Percentiles rank a stretch among this genome's conserved stretches.
These are phyloP conservation scores for Lithospermum erythrorhizon DNA, from an alignment of 257 asterid species.

Conservation along the genomic window DNA sequence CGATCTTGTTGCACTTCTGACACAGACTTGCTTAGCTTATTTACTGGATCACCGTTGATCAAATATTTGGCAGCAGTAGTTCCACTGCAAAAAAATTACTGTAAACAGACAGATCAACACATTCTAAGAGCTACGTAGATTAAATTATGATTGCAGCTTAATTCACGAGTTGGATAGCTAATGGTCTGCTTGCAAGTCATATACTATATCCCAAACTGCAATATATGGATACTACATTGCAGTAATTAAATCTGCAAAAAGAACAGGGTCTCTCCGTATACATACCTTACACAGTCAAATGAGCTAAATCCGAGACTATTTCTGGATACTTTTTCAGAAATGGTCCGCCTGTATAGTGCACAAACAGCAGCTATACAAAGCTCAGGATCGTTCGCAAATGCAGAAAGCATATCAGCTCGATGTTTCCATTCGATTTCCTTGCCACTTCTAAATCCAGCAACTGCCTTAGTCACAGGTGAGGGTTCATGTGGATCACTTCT, in stretches of 20 bases:
- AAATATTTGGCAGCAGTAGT: neutral
- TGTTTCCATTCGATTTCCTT: slow-evolving; percentile 5
- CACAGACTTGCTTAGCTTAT: slow-evolving; percentile 4
- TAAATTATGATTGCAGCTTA: neutral
- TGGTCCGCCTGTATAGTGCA: slow-evolving; percentile 16
- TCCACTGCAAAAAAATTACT: neutral
- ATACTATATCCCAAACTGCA: no score
- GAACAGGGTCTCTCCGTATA: no score
- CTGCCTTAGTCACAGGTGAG: no score
- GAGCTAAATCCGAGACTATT: slow-evolving; percentile 1
- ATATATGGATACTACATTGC: no score
- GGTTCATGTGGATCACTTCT: no score
- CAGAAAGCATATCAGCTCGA: slow-evolving; percentile 14
- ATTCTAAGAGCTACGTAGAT: neutral
- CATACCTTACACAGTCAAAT: slow-evolving; percentile 7
- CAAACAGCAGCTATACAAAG: slow-evolving; percentile 24
- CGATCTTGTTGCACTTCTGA: neutral
- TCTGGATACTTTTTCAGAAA: neutral
- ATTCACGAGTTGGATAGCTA: no score
- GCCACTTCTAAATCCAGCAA: neutral
- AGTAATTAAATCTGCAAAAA: no score
- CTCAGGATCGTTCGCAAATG: slow-evolving; percentile 11
- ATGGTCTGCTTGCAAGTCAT: no score
- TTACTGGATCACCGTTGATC: neutral
- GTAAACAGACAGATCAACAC: neutral